Evolutionary conservation across 139 green algal genomes (phyloP).

Genomic region (Asterochloris sp.): DNA sequence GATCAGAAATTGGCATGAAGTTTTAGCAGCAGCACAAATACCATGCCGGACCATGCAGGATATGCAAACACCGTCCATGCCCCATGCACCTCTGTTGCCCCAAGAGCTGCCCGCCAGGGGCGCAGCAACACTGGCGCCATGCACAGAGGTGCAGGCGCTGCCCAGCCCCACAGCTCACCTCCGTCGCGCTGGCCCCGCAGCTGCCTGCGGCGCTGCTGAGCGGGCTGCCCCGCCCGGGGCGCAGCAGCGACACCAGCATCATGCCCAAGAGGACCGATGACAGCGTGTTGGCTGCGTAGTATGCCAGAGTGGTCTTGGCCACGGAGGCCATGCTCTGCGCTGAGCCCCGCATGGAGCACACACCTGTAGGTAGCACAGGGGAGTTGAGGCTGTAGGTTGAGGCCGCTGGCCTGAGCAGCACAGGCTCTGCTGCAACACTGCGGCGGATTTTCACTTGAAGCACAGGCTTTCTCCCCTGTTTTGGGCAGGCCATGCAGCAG

Average conservation of each 20-base stretch:
- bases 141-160: neutral
- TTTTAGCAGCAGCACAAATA: no score
- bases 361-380: slow-evolving; percentile 15
- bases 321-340: slow-evolving; percentile 18
- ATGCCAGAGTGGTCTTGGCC: slow-evolving; percentile 23
- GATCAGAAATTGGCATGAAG: no score
- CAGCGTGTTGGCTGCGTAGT: slow-evolving; percentile 37
- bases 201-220: neutral
- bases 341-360: slow-evolving; percentile 29
- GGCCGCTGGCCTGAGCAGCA: no score
- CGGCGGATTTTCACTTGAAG: no score
- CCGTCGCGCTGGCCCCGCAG: neutral
- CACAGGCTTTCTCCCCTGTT: no score
- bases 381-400: no score
- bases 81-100: no score
- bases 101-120: no score
- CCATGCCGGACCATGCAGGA: no score
- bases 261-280: slow-evolving; percentile 45
- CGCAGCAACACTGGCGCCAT: neutral
- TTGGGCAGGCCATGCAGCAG: neutral
- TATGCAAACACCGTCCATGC: no score
- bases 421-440: no score
- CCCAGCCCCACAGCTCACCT: neutral
- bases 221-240: slow-evolving; percentile 25
- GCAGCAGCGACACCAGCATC: slow-evolving; percentile 31